Evolutionary conservation across 768 basidiomycete genomes (phyloP).

Genomic region (Gloeophyllum trabeum): DNA sequence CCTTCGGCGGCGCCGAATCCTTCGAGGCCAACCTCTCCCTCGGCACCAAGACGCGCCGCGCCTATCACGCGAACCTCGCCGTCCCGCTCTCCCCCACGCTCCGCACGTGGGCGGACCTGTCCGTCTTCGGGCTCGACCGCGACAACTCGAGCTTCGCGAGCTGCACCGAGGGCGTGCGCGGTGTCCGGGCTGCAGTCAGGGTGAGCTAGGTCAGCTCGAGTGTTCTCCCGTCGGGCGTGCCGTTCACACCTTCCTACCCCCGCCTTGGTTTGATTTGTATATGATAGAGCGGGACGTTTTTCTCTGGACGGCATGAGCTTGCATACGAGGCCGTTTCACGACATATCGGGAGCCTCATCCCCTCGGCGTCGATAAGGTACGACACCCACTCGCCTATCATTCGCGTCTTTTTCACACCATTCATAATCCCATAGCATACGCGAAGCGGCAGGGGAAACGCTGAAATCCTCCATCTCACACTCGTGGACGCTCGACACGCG

Average conservation of each 20-base stretch:
- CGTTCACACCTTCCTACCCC: slow-evolving; percentile 10
- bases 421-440: slow-evolving; percentile 48
- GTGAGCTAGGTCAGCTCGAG: slow-evolving; percentile 55
- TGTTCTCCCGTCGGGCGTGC: slow-evolving; percentile 9
- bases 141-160: slow-evolving; percentile 77
- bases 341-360: slow-evolving; percentile 58
- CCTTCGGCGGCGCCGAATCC: slow-evolving; percentile 85
- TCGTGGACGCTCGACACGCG: slow-evolving; percentile 67
- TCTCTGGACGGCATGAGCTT: slow-evolving; percentile 54
- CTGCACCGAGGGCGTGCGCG: slow-evolving; percentile 51
- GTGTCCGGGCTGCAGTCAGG: slow-evolving; percentile 57
- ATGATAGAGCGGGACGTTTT: neutral
- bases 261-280: slow-evolving; percentile 13
- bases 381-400: slow-evolving; percentile 8
- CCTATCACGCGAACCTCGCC: slow-evolving; percentile 62
- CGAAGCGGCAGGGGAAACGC: slow-evolving; percentile 64
- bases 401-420: neutral
- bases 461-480: slow-evolving; percentile 81
- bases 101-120: slow-evolving; percentile 57
- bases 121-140: slow-evolving; percentile 62
- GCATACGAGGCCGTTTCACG: slow-evolving; percentile 78
- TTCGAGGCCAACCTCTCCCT: slow-evolving; percentile 74
- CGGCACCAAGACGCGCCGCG: slow-evolving; percentile 79
- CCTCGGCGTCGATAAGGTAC: slow-evolving; percentile 77
- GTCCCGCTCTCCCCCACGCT: slow-evolving; percentile 54